Base-by-base conservation (phyloP, 2,329 filamentous ascomycete genomes). In the Cercospora zeina region DNA sequence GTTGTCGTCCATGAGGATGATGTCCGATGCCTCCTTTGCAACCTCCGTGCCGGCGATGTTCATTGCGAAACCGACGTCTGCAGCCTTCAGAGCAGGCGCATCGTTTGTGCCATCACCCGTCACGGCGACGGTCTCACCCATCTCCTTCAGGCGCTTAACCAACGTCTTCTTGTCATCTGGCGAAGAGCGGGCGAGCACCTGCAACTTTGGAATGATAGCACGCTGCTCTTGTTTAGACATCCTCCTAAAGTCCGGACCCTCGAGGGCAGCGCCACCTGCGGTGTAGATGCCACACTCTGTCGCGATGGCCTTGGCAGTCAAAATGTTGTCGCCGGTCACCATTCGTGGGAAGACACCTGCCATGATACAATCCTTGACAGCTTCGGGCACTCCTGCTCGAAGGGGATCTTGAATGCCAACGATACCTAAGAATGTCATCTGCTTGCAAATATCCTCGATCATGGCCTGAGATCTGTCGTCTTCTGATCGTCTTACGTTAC, bases 401-500 rank as follows among this genome's bases (percentile, higher is more conserved):
- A 91, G 83, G 34, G 89, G 89, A 73, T 91, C 89, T 72, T 90
- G 87, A 70, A 91, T 91, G 68, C 88, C 89, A 54, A 89, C 87
- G 42, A 90, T 79, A 16, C 86, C 86, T 67, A 91, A 77, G 78
- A 91, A 89, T 4, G 83, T 86, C 85, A 93, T 90, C 58, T 89
- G 81, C 56, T 83, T 81, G 74, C 91, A 89, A 2, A 93, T 74
- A 62, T 86, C 84, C 14, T 87, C 83, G 62, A 93, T 89, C 4
- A 86, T 79, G 16, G 85, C 87, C 62, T 88, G 82, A 21, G 81
- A 82, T 7, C 79, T 73, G 67, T 89, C 86, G 63, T 89, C 87
- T 65, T 88, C 84, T 33, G 81, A 74, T 31, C 76, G 81, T 45
- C 79, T 84, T 14, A 82, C 84, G 53, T 83, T 82, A 63, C 80